phyloP scores from a whole-genome alignment of 331 rosid species.

The Quercus lobata region DNA sequence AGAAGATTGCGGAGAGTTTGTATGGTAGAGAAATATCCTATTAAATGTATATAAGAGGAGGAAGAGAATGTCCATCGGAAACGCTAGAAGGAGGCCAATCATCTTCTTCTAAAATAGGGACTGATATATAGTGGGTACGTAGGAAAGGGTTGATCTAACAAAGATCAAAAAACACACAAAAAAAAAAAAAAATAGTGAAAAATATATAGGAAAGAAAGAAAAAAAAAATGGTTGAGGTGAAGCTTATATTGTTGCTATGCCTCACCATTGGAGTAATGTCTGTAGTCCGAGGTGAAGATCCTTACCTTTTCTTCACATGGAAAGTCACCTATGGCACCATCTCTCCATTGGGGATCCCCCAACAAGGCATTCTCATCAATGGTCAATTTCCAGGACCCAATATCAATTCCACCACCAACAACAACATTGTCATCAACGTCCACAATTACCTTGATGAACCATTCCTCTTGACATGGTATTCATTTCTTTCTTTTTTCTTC shows the following conservation, averaged over 20 bases:
- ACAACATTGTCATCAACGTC: slow-evolving; percentile 48
- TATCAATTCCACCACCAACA: slow-evolving; percentile 65
- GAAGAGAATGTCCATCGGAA: not conserved
- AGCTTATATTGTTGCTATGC: not conserved
- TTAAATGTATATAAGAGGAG: not conserved
- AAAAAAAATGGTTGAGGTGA: not conserved
- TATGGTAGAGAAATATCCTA: not conserved
- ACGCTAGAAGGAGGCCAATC: not conserved
- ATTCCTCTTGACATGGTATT: slow-evolving; percentile 53
- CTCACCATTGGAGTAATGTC: not conserved
- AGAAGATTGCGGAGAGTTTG: not conserved
- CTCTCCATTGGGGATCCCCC: slow-evolving; percentile 63
- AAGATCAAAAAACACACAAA: not conserved
- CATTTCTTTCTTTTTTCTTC: no score
- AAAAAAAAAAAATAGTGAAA: not conserved
- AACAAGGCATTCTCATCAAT: slow-evolving; percentile 66
- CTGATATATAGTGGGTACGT: not conserved
- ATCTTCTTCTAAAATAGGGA: not conserved
- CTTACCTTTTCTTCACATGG: slow-evolving; percentile 61
- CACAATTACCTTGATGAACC: slow-evolving; percentile 67
- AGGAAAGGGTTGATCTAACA: not conserved
- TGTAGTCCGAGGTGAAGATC: slow-evolving; percentile 47
- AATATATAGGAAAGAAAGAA: not conserved
- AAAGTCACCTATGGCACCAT: slow-evolving; percentile 70
- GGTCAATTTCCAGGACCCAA: slow-evolving; percentile 72